Conservation (phyloP, 2,329 filamentous ascomycete genomes). For the Ciborinia camelliae region DNA sequence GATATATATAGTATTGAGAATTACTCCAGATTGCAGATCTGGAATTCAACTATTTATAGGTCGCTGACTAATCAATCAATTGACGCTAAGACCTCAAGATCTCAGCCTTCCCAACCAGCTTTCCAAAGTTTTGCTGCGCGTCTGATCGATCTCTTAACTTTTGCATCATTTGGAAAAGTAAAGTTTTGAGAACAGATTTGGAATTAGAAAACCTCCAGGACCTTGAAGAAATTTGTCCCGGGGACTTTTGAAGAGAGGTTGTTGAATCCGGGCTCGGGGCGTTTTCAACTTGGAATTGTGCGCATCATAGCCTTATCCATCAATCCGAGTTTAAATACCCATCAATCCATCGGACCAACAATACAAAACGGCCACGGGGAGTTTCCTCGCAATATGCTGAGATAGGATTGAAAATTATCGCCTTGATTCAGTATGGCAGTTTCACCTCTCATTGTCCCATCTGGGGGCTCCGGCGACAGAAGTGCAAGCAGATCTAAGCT, state of each 20-base stretch:
- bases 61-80: conserved; percentile 6
- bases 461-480: conserved; percentile 13
- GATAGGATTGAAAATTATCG: neutral
- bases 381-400: neutral
- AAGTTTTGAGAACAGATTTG: neutral
- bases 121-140: neutral
- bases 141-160: neutral
- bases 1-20: too few species aligned
- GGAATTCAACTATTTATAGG: neutral
- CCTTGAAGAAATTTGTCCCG: neutral
- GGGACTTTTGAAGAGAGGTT: neutral
- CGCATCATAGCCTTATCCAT: neutral
- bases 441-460: conserved; percentile 24
- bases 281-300: neutral
- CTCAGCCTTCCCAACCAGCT: conserved; percentile 1
- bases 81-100: neutral
- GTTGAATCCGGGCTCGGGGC: neutral
- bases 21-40: neutral
- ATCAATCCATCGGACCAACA: neutral
- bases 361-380: neutral
- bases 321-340: neutral
- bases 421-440: conserved; percentile 22
- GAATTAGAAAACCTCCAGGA: neutral
- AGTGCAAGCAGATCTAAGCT: conserved; percentile 21
- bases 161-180: neutral